A percentile compares a stretch with the other conserved stretches of the same genome.
phyloP scores from a whole-genome alignment of 2,329 filamentous ascomycete species.

The Gremmenia infestans region DNA sequence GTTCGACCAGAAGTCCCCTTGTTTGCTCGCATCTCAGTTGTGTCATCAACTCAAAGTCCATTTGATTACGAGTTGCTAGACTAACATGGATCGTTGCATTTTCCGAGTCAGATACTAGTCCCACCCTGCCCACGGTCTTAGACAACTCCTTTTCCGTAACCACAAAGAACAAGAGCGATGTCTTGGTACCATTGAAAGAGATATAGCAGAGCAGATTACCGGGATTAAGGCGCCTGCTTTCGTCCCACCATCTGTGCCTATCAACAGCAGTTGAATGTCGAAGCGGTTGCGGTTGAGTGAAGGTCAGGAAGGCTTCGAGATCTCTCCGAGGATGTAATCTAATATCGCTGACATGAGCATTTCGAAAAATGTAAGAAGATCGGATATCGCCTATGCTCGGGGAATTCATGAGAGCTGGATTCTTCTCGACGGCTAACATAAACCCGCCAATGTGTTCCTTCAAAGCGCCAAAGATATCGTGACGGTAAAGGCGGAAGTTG shows the following conservation, averaged over 20 bases:
- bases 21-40: background rate
- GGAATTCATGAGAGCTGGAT: background rate
- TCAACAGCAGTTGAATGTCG: background rate
- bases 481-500: slow-evolving; percentile 30
- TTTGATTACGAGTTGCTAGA: background rate
- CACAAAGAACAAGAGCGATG: slow-evolving; percentile 7
- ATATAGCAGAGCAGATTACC: slow-evolving; percentile 45
- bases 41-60: slow-evolving; percentile 7
- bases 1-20: slow-evolving; percentile 44
- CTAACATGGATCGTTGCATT: background rate
- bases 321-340: background rate
- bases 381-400: background rate
- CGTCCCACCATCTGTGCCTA: slow-evolving; percentile 44
- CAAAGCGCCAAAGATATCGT: slow-evolving; percentile 32
- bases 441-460: slow-evolving; percentile 23
- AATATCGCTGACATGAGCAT: background rate
- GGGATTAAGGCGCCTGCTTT: slow-evolving; percentile 40
- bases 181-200: background rate
- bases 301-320: background rate
- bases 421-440: slow-evolving; percentile 1
- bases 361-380: background rate
- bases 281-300: background rate
- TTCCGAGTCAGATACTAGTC: background rate
- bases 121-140: background rate
- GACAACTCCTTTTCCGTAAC: background rate